Base-by-base conservation (phyloP, 2,329 filamentous ascomycete species). In the Fusarium sulawesiense region DNA sequence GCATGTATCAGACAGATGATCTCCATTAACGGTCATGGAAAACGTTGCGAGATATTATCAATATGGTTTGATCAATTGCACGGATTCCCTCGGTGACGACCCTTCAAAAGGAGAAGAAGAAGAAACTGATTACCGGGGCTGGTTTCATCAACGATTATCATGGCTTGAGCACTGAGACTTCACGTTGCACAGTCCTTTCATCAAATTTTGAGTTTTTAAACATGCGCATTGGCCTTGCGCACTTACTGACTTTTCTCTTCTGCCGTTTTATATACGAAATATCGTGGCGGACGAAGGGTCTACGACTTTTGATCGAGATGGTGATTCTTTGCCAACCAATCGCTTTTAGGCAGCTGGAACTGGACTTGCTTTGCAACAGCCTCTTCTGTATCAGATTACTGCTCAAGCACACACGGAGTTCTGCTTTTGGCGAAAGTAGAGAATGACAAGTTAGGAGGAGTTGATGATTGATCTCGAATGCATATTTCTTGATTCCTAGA, bases 81-180 rank as follows among this genome's bases (percentile, higher is more conserved):
- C 23, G 20, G n/a, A 18, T 25, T 34, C 30, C 34, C 20, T 13
- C 29, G 21, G 16, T 50, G 30, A 13, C 29, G 21, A 1, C 21
- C 21, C 12, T 18, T 41, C 12, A 27, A 27, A 51, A 27, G 18
- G 27, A 40, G 21, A 51, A 40, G 21, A 40, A 40, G 21, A 51
- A 40, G 21, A 40, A 51, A 9, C 21, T 41, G 21, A 47, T 4
- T 55, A 40, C 54, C 14, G 30, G 54, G 54, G 44, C 11, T 11
- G 10, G 54, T 56, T 56, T 48, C 54, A 50, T 54, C 21, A 48
- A 27, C 18, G 30, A n/a, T 20, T 32, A 25, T 59, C 41, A 29
- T 61, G 56, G 51, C 49, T 56, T 64, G 64, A 44, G 50, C 62
- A 46, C 51, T 27, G 37, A 53, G 55, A 56, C 49, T 48, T 45